These are phyloP conservation scores for Lentinula guzmanii DNA, from an alignment of 768 basidiomycete species.

Conservation along the genomic window DNA sequence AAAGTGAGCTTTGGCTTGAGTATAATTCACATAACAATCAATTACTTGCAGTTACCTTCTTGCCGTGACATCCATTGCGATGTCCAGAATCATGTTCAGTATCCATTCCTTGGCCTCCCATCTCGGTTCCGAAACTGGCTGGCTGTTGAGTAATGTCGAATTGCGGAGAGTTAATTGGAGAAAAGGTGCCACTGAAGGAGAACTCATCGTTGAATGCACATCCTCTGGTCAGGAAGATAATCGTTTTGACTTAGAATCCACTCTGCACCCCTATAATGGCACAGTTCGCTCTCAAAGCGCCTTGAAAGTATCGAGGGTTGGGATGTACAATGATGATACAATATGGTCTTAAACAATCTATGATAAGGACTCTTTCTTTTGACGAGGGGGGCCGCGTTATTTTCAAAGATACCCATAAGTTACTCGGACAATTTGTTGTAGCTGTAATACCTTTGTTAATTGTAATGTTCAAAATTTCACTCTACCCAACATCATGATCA, in stretches of 20 bases:
- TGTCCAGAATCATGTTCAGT: conserved; percentile 32
- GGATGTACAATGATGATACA: conserved; percentile 1
- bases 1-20: conserved; percentile 17
- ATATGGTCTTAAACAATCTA: neutral
- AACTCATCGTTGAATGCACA: conserved; percentile 27
- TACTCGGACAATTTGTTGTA: too few species aligned
- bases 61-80: conserved; percentile 23
- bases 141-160: conserved; percentile 40
- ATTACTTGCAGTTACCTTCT: conserved; percentile 12
- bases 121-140: conserved; percentile 33
- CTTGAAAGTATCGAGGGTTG: conserved; percentile 1
- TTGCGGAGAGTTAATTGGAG: conserved; percentile 36
- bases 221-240: conserved; percentile 9
- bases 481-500: too few species aligned
- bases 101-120: conserved; percentile 36
- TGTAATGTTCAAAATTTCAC: too few species aligned
- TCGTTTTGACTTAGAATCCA: neutral
- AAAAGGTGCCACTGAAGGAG: conserved; percentile 27
- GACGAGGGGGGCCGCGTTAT: too few species aligned
- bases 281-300: neutral
- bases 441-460: too few species aligned
- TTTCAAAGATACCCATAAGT: too few species aligned
- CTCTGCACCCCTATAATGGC: neutral
- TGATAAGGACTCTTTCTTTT: too few species aligned
- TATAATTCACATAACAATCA: neutral